Evolutionary conservation across 495 filamentous ascomycete genomes (phyloP).

Genomic region (Penicillium bovifimosum): DNA sequence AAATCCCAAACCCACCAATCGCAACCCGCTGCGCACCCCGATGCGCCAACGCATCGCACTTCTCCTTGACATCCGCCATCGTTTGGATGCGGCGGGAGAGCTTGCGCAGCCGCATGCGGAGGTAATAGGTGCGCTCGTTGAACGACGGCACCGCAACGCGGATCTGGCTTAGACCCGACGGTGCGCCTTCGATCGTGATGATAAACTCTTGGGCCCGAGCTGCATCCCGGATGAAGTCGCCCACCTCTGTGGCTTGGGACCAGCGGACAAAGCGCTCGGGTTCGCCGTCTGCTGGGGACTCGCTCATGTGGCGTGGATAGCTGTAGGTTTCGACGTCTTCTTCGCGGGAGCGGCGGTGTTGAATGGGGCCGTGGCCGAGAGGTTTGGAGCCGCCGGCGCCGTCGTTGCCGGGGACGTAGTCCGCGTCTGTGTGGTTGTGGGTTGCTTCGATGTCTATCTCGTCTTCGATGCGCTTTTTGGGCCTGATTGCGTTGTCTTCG

Average conservation of each 20-base stretch:
- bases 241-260: constrained; percentile 83
- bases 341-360: constrained; percentile 16
- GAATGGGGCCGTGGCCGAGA: not conserved
- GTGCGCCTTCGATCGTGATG: constrained; percentile 71
- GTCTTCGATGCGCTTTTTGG: constrained; percentile 45
- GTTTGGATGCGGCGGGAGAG: constrained; percentile 59
- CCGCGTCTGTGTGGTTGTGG: not conserved
- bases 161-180: constrained; percentile 55
- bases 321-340: constrained; percentile 34
- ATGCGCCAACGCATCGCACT: constrained; percentile 77
- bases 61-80: constrained; percentile 66
- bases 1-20: constrained; percentile 65
- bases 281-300: constrained; percentile 7
- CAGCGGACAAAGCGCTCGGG: constrained; percentile 70
- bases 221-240: constrained; percentile 92
- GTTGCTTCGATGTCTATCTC: constrained; percentile 35
- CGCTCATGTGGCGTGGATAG: constrained; percentile 28
- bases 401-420: constrained; percentile 3
- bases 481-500: constrained; percentile 52
- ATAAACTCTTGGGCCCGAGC: constrained; percentile 78
- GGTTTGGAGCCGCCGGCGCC: constrained; percentile 2
- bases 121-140: constrained; percentile 80
- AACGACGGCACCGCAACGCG: constrained; percentile 79
- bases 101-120: constrained; percentile 69
- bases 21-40: constrained; percentile 72